Conservation (phyloP, 768 basidiomycete species). For the Collybiopsis luxurians region DNA sequence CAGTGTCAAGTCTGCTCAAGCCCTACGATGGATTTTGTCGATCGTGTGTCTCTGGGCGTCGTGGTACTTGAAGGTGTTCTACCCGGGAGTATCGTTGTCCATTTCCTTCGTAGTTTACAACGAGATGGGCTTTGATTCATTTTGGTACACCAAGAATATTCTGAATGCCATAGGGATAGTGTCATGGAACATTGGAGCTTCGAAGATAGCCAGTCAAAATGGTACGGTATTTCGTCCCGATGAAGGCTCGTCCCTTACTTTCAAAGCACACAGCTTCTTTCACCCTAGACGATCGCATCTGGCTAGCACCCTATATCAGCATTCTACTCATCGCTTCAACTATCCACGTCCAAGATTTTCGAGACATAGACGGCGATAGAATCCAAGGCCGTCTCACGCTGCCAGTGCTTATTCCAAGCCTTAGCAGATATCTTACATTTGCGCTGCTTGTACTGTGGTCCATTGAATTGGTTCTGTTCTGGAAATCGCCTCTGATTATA, state of each 20-base stretch:
- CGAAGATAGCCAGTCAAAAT: slow-evolving; percentile 2
- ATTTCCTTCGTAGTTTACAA: slow-evolving; percentile 20
- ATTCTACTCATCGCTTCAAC: slow-evolving; percentile 20
- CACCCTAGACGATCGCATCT: neutral
- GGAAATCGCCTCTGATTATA: no score
- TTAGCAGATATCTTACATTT: no score
- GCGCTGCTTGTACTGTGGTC: no score
- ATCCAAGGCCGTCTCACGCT: slow-evolving; percentile 18
- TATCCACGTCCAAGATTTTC: slow-evolving; percentile 23
- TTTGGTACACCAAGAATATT: slow-evolving; percentile 10
- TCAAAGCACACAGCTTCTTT: neutral
- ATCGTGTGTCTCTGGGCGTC: slow-evolving; percentile 22
- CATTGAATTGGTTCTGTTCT: no score
- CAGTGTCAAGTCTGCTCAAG: slow-evolving; percentile 12
- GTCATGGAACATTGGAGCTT: slow-evolving; percentile 12
- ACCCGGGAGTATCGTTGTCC: slow-evolving; percentile 14
- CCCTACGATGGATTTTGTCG: slow-evolving; percentile 25
- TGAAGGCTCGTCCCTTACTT: neutral
- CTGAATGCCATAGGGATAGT: slow-evolving; percentile 13
- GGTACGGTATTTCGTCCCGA: neutral
- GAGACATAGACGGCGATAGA: slow-evolving; percentile 19
- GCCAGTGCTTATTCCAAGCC: slow-evolving; percentile 16
- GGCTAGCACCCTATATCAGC: slow-evolving; percentile 8
- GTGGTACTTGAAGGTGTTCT: slow-evolving; percentile 10
- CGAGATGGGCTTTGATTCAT: slow-evolving; percentile 17